Evolutionary conservation across 75 land plant species (phyloP).

Genomic region (Picea sitchensis): DNA sequence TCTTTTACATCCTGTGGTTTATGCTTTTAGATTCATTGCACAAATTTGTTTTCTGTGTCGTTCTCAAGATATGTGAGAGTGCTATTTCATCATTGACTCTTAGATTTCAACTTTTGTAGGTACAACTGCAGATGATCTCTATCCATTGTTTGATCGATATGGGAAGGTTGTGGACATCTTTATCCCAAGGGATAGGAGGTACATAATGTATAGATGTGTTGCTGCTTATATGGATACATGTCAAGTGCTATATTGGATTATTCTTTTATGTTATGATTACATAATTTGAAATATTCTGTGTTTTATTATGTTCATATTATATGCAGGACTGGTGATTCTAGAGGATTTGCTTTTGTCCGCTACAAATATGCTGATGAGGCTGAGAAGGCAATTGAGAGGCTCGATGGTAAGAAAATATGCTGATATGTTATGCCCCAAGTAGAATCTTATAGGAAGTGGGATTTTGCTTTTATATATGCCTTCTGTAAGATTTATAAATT

Average conservation of each 20-base stretch:
- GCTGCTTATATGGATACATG: not conserved
- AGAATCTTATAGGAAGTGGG: not conserved
- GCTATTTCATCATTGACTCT: not conserved
- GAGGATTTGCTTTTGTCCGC: slow-evolving; percentile 97
- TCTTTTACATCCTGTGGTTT: not conserved
- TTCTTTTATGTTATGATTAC: not conserved
- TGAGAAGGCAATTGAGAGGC: slow-evolving; percentile 86
- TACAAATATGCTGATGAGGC: slow-evolving; percentile 97
- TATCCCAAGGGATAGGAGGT: slow-evolving; percentile 80
- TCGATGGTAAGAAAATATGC: slow-evolving; percentile 57
- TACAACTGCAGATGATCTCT: slow-evolving; percentile 97
- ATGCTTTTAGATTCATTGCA: not conserved
- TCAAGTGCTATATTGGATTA: not conserved
- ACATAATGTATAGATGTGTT: not conserved
- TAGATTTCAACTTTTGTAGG: slow-evolving; percentile 33
- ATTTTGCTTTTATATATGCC: not conserved
- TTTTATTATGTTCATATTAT: not conserved
- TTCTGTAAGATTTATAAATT: not conserved
- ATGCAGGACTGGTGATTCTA: slow-evolving; percentile 90
- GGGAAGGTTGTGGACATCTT: slow-evolving; percentile 97
- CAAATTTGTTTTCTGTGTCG: not conserved
- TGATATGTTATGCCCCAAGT: not conserved
- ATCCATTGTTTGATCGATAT: slow-evolving; percentile 88
- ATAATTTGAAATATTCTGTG: not conserved
- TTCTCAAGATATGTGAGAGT: not conserved